These are phyloP conservation scores for Cerrena zonata DNA, from an alignment of 1,284 basidiomycete genomes.

Conservation along the genomic window DNA sequence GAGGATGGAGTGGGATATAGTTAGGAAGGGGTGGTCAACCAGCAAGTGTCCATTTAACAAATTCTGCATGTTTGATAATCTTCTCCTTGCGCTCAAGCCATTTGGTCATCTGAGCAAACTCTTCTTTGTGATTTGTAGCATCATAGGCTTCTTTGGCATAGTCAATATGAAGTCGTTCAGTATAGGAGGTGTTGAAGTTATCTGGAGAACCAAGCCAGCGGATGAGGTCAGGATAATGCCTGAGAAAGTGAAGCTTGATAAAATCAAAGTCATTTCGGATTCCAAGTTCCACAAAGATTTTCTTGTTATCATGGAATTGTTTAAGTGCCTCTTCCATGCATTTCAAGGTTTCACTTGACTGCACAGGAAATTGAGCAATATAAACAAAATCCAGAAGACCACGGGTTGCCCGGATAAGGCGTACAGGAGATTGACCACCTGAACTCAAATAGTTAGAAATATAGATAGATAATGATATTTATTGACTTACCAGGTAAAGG, in stretches of 20 bases:
- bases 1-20: not conserved
- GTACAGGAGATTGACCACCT: too few species aligned
- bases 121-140: conserved; percentile 17
- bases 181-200: conserved; percentile 21
- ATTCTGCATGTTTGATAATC: conserved; percentile 7
- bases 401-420: too few species aligned
- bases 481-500: conserved; percentile 6
- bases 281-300: conserved; percentile 17
- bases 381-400: conserved; percentile 29
- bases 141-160: conserved; percentile 21
- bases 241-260: conserved; percentile 25
- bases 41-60: conserved; percentile 1
- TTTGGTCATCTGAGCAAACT: conserved; percentile 19
- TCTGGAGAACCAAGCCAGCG: conserved; percentile 16
- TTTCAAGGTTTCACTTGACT: conserved; percentile 9
- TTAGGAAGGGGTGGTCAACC: conserved; percentile 1
- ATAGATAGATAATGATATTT: not conserved
- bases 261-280: conserved; percentile 23
- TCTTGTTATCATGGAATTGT: conserved; percentile 22
- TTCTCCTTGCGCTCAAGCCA: conserved; percentile 19
- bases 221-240: conserved; percentile 19
- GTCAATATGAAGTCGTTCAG: conserved; percentile 26
- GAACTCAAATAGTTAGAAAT: too few species aligned
- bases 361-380: conserved; percentile 10
- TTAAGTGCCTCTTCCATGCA: conserved; percentile 12